phyloP scores from a whole-genome alignment of 768 basidiomycete genomes.

The Exsudoporus frostii region DNA sequence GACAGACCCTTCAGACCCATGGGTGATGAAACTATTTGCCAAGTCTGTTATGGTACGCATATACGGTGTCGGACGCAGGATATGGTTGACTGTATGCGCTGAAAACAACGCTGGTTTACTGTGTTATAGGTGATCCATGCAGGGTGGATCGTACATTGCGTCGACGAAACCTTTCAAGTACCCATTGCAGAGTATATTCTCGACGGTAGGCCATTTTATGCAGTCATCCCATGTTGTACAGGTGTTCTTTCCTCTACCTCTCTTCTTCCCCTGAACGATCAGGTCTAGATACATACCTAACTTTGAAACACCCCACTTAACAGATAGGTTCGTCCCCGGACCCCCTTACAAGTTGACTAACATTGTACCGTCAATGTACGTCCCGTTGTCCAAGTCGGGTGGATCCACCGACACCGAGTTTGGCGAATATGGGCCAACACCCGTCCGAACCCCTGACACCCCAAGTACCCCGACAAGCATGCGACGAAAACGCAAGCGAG shows the following conservation, averaged over 20 bases:
- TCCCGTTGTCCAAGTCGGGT: neutral
- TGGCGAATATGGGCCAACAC: neutral
- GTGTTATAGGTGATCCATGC: conserved; percentile 28
- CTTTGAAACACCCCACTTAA: neutral
- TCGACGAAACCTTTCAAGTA: conserved; percentile 23
- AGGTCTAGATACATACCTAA: neutral
- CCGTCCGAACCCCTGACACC: conserved; percentile 11
- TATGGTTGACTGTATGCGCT: conserved; percentile 9
- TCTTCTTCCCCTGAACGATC: neutral
- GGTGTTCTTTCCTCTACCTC: too few relatives aligned
- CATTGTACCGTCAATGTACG: neutral
- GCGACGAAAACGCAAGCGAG: conserved; percentile 27
- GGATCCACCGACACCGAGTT: neutral
- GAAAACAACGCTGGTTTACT: neutral
- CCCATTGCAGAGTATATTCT: conserved; percentile 29
- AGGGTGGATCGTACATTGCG: conserved; percentile 30
- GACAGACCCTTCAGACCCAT: conserved; percentile 24
- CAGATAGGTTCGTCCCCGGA: conserved; percentile 18
- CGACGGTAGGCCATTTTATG: conserved; percentile 24
- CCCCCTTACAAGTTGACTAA: conserved; percentile 18
- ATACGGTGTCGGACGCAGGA: neutral
- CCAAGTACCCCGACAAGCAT: conserved; percentile 26
- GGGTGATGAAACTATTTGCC: conserved; percentile 24
- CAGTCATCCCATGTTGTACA: neutral
- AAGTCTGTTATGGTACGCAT: conserved; percentile 30